These are phyloP conservation scores for Colletotrichum sp. DNA, from an alignment of 2,329 filamentous ascomycete species.

Conservation along the genomic window DNA sequence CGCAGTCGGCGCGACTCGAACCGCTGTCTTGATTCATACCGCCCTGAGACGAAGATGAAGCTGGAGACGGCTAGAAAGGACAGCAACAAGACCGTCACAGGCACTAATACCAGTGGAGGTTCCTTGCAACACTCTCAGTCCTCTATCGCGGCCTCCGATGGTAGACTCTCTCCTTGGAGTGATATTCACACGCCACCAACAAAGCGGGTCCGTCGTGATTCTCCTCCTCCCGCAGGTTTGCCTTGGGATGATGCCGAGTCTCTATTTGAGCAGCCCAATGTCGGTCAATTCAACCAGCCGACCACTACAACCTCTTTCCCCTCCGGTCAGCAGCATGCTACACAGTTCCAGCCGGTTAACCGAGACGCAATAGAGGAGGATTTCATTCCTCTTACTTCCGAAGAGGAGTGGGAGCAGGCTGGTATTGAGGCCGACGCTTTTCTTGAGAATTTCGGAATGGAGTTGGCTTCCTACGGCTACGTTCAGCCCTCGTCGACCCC, in stretches of 20 bases:
- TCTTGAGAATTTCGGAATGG: background rate
- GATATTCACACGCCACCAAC: conserved; percentile 20
- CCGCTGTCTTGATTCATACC: background rate
- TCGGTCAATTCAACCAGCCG: background rate
- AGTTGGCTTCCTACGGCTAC: background rate
- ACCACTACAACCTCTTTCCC: background rate
- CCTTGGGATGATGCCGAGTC: background rate
- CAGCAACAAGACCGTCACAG: background rate
- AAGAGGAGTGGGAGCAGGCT: background rate
- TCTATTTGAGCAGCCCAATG: background rate
- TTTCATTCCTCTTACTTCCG: background rate
- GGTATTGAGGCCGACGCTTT: background rate
- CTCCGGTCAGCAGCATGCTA: background rate
- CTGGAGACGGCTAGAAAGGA: background rate
- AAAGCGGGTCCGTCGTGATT: background rate
- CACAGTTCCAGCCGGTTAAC: background rate
- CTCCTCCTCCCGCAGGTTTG: background rate
- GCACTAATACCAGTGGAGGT: background rate
- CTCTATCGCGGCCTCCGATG: conserved; percentile 1
- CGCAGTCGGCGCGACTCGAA: background rate
- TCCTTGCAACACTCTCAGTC: background rate
- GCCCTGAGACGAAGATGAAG: background rate
- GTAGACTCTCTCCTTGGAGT: conserved; percentile 31
- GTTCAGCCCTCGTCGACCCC: background rate
- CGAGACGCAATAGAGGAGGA: background rate